Evolutionary conservation across 345 rosid genomes (phyloP), one percentile per base, ranked within the genome.

Genomic region (Eucalyptus microcorys): DNA sequence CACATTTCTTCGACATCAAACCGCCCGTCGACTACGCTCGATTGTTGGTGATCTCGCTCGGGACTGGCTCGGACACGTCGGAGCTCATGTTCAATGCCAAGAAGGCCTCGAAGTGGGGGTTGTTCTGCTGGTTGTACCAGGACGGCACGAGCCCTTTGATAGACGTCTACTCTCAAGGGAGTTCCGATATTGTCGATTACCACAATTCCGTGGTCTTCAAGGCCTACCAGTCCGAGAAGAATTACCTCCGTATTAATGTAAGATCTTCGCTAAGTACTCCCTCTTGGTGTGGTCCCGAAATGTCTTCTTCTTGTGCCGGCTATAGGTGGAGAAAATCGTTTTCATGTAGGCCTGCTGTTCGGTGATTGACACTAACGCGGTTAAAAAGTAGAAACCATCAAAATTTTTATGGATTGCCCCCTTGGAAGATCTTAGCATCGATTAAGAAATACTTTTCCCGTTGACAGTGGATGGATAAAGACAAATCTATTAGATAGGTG

Each of bases 191-290:
- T 93, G 91, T 97, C 86, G 95, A 97, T 87, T 97, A 89, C 89
- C 94, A 95, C 47, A 94, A 91, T 87, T 86, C 68, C 17, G 95
- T 93, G 24, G 92, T 94, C 85, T 97, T 95, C 85, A 61, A 91
- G 90, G 96, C 97, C 89, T 92, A 93, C 86, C 61, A 91, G 7
- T 95, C 95, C 2, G 92, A 96, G 80, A 89, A 94, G 4, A 95
- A 92, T 37, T 97, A 97, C 87, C 97, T 97, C 16, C 90, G 98
- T 40, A 93, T 96, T 85, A 93, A 95, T 55, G 98, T 97, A 93
- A 93, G 81, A 19, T 37, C 40, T 71, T 71, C 26, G 45, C 81
- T 37, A 71, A 71, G 3, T 71, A 9, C 81, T 34, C 81, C 81
- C 14, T 19, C 81, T 5, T 17, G 21, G 21, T 22, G 43, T 37